phyloP scores from a whole-genome alignment of 768 basidiomycete genomes.

The Lentinula aciculospora region DNA sequence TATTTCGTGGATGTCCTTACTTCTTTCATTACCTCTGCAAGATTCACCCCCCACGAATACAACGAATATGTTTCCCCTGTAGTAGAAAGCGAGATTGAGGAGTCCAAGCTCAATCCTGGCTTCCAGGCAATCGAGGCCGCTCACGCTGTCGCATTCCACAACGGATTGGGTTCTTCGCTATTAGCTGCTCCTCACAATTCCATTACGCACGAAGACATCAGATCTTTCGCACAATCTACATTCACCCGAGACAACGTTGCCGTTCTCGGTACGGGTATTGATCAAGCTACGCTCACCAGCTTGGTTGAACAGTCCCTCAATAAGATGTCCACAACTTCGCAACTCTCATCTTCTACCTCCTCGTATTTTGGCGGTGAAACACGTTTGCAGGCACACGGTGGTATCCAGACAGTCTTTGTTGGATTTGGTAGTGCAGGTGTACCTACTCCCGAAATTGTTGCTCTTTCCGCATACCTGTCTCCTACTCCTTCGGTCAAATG shows the following conservation, averaged over 20 bases:
- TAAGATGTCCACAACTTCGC: conserved; percentile 31
- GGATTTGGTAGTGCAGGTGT: conserved; percentile 72
- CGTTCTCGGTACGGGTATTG: conserved; percentile 84
- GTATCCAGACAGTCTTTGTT: conserved; percentile 77
- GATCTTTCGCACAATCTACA: conserved; percentile 63
- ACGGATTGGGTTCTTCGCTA: conserved; percentile 86
- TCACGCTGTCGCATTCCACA: conserved; percentile 89
- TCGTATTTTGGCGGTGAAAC: conserved; percentile 82
- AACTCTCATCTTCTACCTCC: conserved; percentile 24
- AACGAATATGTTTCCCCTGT: conserved; percentile 69
- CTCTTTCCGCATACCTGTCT: conserved; percentile 77
- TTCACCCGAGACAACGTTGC: conserved; percentile 81
- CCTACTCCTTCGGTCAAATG: conserved; percentile 83
- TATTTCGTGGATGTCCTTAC: conserved; percentile 90
- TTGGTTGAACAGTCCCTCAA: conserved; percentile 71
- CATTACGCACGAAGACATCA: conserved; percentile 64
- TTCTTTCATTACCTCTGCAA: conserved; percentile 76
- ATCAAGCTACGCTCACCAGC: conserved; percentile 58
- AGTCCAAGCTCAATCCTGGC: conserved; percentile 55
- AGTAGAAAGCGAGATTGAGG: conserved; percentile 62
- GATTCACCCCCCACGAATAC: conserved; percentile 75
- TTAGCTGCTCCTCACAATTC: conserved; percentile 68
- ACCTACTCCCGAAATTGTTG: conserved; percentile 66
- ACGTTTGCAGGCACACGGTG: conserved; percentile 55
- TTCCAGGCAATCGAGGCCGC: conserved; percentile 80